phyloP scores from a whole-genome alignment of 192 early-diverging fungal species.

The Linnemannia hyalina region DNA sequence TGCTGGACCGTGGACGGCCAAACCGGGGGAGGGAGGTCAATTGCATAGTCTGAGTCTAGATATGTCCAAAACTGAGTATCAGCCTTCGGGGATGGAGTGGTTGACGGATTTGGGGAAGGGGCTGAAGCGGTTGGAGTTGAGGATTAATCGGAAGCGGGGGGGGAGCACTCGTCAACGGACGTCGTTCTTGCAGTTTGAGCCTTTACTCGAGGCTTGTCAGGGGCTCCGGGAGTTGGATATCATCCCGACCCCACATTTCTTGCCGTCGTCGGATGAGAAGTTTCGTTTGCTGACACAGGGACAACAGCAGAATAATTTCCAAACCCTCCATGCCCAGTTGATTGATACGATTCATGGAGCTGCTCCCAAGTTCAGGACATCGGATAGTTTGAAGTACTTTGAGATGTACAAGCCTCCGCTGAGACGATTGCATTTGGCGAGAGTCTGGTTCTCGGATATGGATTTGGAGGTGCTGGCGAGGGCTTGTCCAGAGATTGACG shows the following conservation, averaged over 20 bases:
- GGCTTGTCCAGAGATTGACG: conserved; percentile 11
- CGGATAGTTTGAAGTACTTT: conserved; percentile 9
- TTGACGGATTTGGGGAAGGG: conserved; percentile 15
- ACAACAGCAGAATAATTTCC: neutral
- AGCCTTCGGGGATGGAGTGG: conserved; percentile 6
- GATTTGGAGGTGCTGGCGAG: neutral
- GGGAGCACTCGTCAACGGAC: neutral
- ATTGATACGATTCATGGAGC: neutral
- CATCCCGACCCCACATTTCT: conserved; percentile 7
- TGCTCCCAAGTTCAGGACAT: neutral
- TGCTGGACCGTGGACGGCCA: neutral
- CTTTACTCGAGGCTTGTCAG: neutral
- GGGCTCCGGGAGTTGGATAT: conserved; percentile 13
- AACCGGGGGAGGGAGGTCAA: neutral
- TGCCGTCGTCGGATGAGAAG: neutral
- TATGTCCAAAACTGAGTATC: neutral
- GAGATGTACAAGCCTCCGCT: conserved; percentile 10
- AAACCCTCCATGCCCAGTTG: neutral
- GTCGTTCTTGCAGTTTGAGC: conserved; percentile 11
- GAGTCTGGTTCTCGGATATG: conserved; percentile 26
- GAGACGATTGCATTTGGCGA: conserved; percentile 16
- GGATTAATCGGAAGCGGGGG: neutral
- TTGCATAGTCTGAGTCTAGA: conserved; percentile 19
- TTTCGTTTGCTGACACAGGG: neutral
- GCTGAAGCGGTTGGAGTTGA: conserved; percentile 10